These are phyloP conservation scores for Neurospora sp. DNA, from an alignment of 495 filamentous ascomycete species.

Conservation along the genomic window DNA sequence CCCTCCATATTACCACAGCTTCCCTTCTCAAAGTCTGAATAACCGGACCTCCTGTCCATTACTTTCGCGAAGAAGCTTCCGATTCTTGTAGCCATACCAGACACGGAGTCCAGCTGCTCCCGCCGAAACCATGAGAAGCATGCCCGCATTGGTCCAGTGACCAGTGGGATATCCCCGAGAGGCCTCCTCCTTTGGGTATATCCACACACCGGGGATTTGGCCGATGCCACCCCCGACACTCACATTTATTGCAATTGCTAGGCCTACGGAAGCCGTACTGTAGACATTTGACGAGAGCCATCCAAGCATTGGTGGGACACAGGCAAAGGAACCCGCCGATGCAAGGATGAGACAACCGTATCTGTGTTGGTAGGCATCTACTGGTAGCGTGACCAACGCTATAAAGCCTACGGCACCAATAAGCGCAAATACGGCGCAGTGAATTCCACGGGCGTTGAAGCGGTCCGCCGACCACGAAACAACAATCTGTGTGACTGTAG, in stretches of 20 bases:
- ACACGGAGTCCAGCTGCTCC: constrained; percentile 28
- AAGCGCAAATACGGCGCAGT: constrained; percentile 46
- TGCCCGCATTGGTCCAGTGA: constrained; percentile 40
- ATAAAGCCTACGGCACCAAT: constrained; percentile 59
- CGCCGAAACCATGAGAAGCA: constrained; percentile 34
- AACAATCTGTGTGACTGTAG: constrained; percentile 36
- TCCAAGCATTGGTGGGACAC: constrained; percentile 54
- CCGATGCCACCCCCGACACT: constrained; percentile 52
- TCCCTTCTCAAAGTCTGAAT: constrained; percentile 10
- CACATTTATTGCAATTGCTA: constrained; percentile 61
- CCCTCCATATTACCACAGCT: neutral
- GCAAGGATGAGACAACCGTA: constrained; percentile 64
- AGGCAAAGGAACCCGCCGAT: constrained; percentile 44
- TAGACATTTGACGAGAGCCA: constrained; percentile 61
- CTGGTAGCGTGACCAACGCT: constrained; percentile 51
- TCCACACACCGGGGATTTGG: constrained; percentile 64
- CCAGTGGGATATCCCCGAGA: constrained; percentile 56
- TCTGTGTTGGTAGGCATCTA: constrained; percentile 44
- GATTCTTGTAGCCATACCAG: constrained; percentile 34
- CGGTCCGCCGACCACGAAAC: constrained; percentile 56
- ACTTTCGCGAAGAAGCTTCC: constrained; percentile 17
- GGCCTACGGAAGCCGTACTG: constrained; percentile 51
- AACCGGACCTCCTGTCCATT: constrained; percentile 14
- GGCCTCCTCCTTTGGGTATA: constrained; percentile 55
- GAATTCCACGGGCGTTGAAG: constrained; percentile 55